Base-by-base conservation (phyloP, 2,329 filamentous ascomycete genomes). In the Aquanectria penicillioides region DNA sequence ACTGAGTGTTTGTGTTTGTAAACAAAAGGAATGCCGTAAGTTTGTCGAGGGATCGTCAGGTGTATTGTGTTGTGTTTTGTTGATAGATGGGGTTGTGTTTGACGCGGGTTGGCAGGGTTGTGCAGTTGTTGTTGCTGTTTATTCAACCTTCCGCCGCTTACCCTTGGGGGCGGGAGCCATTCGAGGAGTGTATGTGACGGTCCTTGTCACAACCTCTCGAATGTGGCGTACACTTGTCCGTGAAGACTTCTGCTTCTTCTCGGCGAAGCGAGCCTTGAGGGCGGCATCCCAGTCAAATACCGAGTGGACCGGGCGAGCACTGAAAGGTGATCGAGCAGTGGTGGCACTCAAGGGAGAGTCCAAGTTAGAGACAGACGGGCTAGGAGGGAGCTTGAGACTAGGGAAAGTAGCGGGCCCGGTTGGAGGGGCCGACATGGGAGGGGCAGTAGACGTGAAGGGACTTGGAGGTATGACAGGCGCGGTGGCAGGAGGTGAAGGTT, bases 151-250 rank as follows among this genome's bases (percentile, higher is more conserved):
- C 80, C 94, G 89, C 79, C 93, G 88, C 85, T 97, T 98, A 64
- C 94, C 94, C 76, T 94, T 94, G 7, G 93, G 94, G 31, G 94
- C 93, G 20, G 94, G 92, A 65, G 93, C 91, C 80, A 98, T 92
- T 65, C 89, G 83, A 61, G 88, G 90, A 74, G 92, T 97, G 77
- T 96, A 97, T 34, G 92, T 97, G 59, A 97, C 92, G 13, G 93
- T 97, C 67, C 93, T 86, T n/a, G 94, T 97, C 50, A 97, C 91
- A 5, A 97, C 93, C 75, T 97, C 93, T 52, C 92, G 84, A 57
- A 97, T 93, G 71, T 90, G 84, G 59, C 89, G 86, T 55, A 89
- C 81, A 68, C 83, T 88, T 26, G 88, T 87, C 65, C 83, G 84
- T 34, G 85, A 80, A 13, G 83, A 72, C 72, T 86, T 85, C 63